Conservation (phyloP, 2,329 filamentous ascomycete genomes). For the Paecilomyces fulvus region DNA sequence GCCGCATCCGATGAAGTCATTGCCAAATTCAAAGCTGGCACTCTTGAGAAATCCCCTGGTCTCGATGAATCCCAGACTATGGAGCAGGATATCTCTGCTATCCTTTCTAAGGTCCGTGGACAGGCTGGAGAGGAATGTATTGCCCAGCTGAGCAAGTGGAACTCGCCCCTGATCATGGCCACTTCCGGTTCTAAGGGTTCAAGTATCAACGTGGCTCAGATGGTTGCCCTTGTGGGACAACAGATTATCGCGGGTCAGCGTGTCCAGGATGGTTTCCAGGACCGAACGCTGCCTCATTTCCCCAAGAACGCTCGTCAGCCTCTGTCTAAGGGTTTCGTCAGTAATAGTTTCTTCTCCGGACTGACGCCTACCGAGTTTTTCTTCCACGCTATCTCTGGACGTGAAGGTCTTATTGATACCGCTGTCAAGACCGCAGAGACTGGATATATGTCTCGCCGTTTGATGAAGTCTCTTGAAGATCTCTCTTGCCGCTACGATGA, state of each 20-base stretch:
- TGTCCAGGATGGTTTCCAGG: slow-evolving; percentile 93
- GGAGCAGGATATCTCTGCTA: slow-evolving; percentile 83
- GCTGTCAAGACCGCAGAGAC: slow-evolving; percentile 98
- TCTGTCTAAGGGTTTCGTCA: slow-evolving; percentile 93
- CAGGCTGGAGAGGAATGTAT: slow-evolving; percentile 88
- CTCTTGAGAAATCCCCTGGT: slow-evolving; percentile 75
- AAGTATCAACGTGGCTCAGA: slow-evolving; percentile 96
- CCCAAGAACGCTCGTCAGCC: slow-evolving; percentile 86
- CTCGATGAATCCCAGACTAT: slow-evolving; percentile 88
- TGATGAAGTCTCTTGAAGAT: slow-evolving; percentile 98
- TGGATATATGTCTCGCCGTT: slow-evolving; percentile 93
- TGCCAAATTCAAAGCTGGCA: slow-evolving; percentile 67
- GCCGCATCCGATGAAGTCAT: slow-evolving; percentile 76
- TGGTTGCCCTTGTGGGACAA: slow-evolving; percentile 95
- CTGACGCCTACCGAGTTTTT: slow-evolving; percentile 86
- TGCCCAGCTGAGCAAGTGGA: slow-evolving; percentile 78
- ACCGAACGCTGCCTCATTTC: slow-evolving; percentile 89
- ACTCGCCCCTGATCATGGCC: slow-evolving; percentile 92
- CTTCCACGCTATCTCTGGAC: slow-evolving; percentile 96
- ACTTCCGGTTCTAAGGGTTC: slow-evolving; percentile 96
- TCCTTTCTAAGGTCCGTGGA: slow-evolving; percentile 84
- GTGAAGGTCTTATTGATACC: slow-evolving; percentile 97
- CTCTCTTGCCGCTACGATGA: slow-evolving; percentile 88
- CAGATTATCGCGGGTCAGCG: slow-evolving; percentile 93
- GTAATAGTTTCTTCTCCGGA: slow-evolving; percentile 94